phyloP scores from a whole-genome alignment of 164 flowering plant genomes.

The Dillenia suffruticosa region DNA sequence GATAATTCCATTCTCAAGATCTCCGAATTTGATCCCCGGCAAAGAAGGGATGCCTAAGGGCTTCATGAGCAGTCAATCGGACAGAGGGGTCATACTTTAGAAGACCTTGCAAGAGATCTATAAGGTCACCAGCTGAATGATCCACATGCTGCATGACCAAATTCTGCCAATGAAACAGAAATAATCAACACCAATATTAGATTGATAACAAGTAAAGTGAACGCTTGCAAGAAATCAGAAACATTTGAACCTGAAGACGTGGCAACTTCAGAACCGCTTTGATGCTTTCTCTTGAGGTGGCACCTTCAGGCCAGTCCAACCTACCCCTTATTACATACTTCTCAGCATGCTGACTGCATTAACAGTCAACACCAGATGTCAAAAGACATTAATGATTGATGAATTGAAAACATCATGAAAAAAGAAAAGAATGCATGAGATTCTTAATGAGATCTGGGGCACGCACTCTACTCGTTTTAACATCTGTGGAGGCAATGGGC shows the following conservation, averaged over 20 bases:
- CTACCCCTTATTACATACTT: constrained; percentile 62
- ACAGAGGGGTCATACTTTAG: constrained; percentile 55
- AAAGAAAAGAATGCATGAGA: too few relatives aligned
- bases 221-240: neutral
- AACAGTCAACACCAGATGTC: neutral
- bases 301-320: constrained; percentile 75
- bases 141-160: constrained; percentile 69
- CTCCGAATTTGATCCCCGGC: constrained; percentile 38
- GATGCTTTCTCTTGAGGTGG: constrained; percentile 68
- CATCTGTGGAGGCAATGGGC: constrained; percentile 67
- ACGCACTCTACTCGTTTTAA: constrained; percentile 59
- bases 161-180: constrained; percentile 26
- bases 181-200: neutral
- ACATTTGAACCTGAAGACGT: constrained; percentile 48
- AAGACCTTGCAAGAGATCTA: constrained; percentile 63
- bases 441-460: neutral
- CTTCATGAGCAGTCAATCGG: constrained; percentile 56
- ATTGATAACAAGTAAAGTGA: neutral
- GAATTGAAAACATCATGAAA: neutral
- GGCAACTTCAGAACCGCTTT: constrained; percentile 58
- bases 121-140: constrained; percentile 60
- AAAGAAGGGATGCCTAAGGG: constrained; percentile 69
- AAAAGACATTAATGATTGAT: too few relatives aligned
- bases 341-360: constrained; percentile 54
- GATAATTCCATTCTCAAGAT: constrained; percentile 2